phyloP scores from a whole-genome alignment of 2,329 filamentous ascomycete species.

The Laburnicola sp. region DNA sequence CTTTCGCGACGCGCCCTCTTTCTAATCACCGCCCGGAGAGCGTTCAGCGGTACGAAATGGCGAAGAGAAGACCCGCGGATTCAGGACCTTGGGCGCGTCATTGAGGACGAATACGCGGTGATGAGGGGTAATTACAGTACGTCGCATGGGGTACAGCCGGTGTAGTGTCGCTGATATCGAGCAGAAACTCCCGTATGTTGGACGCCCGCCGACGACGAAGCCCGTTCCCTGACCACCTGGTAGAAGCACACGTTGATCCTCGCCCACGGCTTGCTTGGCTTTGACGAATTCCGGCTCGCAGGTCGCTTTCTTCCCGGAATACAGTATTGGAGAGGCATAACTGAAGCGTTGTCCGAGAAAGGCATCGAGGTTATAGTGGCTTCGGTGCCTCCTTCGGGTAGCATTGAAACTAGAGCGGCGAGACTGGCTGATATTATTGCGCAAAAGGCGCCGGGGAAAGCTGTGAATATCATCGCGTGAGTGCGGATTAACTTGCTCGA shows the following conservation, averaged over 20 bases:
- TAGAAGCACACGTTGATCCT: constrained; percentile 62
- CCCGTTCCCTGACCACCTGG: constrained; percentile 37
- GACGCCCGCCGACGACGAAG: constrained; percentile 24
- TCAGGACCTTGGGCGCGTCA: constrained; percentile 55
- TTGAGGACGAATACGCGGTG: constrained; percentile 64
- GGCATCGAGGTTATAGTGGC: constrained; percentile 65
- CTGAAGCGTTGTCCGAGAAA: constrained; percentile 59
- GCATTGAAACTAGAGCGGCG: constrained; percentile 61
- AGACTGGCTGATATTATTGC: constrained; percentile 59
- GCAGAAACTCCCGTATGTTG: constrained; percentile 40
- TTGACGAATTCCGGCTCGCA: constrained; percentile 62
- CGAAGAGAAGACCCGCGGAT: constrained; percentile 53
- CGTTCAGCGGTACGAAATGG: constrained; percentile 28
- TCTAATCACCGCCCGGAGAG: constrained; percentile 12
- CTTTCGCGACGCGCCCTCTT: constrained; percentile 4
- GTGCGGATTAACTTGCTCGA: constrained; percentile 25
- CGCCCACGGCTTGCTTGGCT: constrained; percentile 68
- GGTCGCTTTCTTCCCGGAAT: constrained; percentile 60
- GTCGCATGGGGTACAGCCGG: background rate
- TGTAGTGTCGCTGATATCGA: constrained; percentile 17
- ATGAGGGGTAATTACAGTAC: constrained; percentile 62
- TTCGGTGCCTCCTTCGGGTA: constrained; percentile 61
- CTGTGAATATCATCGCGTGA: constrained; percentile 67
- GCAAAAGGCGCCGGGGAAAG: constrained; percentile 56
- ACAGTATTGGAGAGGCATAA: constrained; percentile 67